Percentiles rank a stretch among this genome's conserved stretches.
These are phyloP conservation scores for Isoetes taiwanensis DNA, from an alignment of 75 land plant genomes.

Conservation along the genomic window DNA sequence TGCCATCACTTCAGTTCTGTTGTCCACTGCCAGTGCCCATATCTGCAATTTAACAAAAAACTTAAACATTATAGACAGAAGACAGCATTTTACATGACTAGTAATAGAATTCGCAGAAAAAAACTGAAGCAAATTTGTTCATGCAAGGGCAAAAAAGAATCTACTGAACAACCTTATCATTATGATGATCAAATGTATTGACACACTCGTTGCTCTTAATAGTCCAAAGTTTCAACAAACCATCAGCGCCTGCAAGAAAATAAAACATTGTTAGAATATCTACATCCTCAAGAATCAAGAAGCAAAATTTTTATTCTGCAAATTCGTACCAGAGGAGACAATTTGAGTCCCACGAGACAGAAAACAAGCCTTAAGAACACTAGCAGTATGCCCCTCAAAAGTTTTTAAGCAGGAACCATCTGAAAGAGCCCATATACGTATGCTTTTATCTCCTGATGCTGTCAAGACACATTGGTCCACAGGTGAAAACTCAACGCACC, in stretches of 20 bases:
- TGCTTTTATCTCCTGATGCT: slow-evolving; percentile 78
- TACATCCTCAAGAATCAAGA: not conserved
- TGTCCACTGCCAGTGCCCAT: slow-evolving; percentile 78
- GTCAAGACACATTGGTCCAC: slow-evolving; percentile 88
- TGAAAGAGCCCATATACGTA: slow-evolving; percentile 73
- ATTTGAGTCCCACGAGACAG: slow-evolving; percentile 84
- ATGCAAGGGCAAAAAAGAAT: too few species aligned
- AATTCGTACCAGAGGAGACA: slow-evolving; percentile 62
- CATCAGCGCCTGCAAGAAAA: slow-evolving; percentile 65
- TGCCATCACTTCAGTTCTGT: slow-evolving; percentile 61
- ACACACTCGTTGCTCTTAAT: slow-evolving; percentile 77
- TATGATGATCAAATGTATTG: slow-evolving; percentile 87
- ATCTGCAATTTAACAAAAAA: slow-evolving; percentile 27
- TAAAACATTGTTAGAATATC: not conserved
- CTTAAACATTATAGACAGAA: too few species aligned
- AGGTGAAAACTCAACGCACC: slow-evolving; percentile 96
- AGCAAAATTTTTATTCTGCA: not conserved
- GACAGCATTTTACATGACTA: too few species aligned
- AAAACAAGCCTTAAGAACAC: slow-evolving; percentile 71
- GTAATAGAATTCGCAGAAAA: too few species aligned
- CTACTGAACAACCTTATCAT: slow-evolving; percentile 95
- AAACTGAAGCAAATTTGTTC: too few species aligned
- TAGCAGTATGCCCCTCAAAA: slow-evolving; percentile 88
- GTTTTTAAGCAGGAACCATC: slow-evolving; percentile 94
- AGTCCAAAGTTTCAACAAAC: slow-evolving; percentile 83